A percentile compares a stretch with the other conserved stretches of the same genome.
Conservation (phyloP, 1,284 basidiomycete genomes). For the Mycena citricolor region DNA sequence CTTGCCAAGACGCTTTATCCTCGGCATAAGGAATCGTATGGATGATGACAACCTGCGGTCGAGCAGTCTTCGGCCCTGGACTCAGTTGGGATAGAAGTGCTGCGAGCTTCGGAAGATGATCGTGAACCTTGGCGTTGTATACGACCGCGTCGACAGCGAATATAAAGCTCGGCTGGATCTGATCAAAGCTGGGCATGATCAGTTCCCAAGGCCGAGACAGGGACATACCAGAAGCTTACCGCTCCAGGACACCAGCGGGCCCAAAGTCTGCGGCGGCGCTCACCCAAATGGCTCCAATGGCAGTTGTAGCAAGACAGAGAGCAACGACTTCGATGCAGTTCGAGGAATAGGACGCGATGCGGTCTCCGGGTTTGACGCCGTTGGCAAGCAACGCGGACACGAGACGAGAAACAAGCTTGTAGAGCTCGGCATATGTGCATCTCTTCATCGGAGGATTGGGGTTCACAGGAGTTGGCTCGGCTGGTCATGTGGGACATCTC, state of each 20-base stretch:
- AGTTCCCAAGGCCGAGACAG: slow-evolving; percentile 17
- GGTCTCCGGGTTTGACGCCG: slow-evolving; percentile 71
- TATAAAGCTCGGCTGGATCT: slow-evolving; percentile 73
- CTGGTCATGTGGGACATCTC: slow-evolving; percentile 34
- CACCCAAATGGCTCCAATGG: slow-evolving; percentile 79
- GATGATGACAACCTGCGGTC: slow-evolving; percentile 62
- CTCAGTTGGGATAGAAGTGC: slow-evolving; percentile 53
- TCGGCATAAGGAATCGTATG: slow-evolving; percentile 38
- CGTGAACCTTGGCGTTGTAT: slow-evolving; percentile 69
- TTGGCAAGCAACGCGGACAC: slow-evolving; percentile 60
- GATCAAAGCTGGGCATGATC: slow-evolving; percentile 51
- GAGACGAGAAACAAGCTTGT: slow-evolving; percentile 57
- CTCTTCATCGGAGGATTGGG: slow-evolving; percentile 46
- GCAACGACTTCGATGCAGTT: slow-evolving; percentile 79
- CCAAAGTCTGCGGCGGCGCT: slow-evolving; percentile 89
- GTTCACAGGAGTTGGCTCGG: slow-evolving; percentile 57
- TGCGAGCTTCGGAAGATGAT: slow-evolving; percentile 66
- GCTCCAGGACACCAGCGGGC: slow-evolving; percentile 77
- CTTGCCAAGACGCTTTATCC: slow-evolving; percentile 40
- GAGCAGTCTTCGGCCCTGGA: slow-evolving; percentile 32
- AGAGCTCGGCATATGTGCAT: slow-evolving; percentile 63
- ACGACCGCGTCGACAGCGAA: slow-evolving; percentile 75
- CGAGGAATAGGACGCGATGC: slow-evolving; percentile 79
- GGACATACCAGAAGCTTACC: slow-evolving; percentile 40
- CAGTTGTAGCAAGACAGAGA: slow-evolving; percentile 73